Base-by-base conservation (phyloP, 2,329 filamentous ascomycete genomes). In the Dothistroma pini region DNA sequence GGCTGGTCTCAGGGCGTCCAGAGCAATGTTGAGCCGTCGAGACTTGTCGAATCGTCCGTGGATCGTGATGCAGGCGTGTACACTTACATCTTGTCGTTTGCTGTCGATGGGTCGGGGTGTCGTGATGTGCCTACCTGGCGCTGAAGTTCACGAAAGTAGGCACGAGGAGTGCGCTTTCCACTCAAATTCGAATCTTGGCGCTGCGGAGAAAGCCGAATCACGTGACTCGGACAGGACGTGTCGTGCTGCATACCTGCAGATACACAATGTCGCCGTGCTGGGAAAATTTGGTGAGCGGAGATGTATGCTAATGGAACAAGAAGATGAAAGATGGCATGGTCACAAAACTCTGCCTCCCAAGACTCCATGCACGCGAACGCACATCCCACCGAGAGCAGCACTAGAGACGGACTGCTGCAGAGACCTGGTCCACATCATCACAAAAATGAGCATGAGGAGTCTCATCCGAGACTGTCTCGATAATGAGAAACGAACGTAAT, bases 11-110 rank as follows among this genome's bases (percentile, higher is more conserved):
- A 44, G 31, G 44, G 7, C 41, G 44, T 25, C 21, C 25, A 10
- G 47, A 44, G 34, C 22, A 41, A 38, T 41, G 19, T 56, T 16
- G 31, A 25, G 58, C 25, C 12, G 29, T 32, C 14, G 25, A 53
- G 8, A 32, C 6, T 53, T 21, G 51, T 53, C 29, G 51, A 16
- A 11, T 21, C n/a, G 51, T 53, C 51, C 25, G 19, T 1, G 9
- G 31, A 53, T 53, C 51, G 51, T 53, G 51, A 35, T 53, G 29
- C 34, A 35, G 47, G 47, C 16, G 19, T 52, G 32, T 22, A 19
- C 10, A 50, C 58, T 56, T 56, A 60, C 58, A 60, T 60, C 58
- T 60, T 60, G 58, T 35, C 58, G 44, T 32, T 47, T 35, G 56
- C 56, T 44, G 58, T 48, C 58, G 58, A 60, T 60, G 58, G 58